Base-by-base conservation (phyloP, 495 filamentous ascomycete species). In the Xylaria nigripes region DNA sequence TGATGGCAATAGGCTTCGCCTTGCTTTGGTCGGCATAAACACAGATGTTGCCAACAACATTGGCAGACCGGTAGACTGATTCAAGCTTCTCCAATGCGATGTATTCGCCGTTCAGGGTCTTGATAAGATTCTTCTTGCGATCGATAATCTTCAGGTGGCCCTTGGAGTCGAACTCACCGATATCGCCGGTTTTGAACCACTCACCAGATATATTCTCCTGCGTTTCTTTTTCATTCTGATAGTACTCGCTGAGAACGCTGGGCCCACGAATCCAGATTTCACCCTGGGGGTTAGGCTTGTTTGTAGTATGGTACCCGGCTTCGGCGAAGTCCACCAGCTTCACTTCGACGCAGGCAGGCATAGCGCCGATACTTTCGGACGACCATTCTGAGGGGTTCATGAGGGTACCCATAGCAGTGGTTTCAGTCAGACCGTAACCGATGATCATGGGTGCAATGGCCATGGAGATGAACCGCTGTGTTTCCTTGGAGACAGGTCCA, bases 81-180 rank as follows among this genome's bases (percentile, higher is more conserved):
- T 98, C 93, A 48, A 98, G 87, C 81, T 98, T 98, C 83, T 98
- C 93, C 18, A 98, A 80, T 29, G 93, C 93, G 66, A 98, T 96
- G 71, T 98, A 98, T 75, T 98, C 93, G 63, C 93, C 93, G 66
- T 91, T 89, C 51, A 87, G 76, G 2, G 90, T 98, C 84, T 96
- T 96, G 68, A 95, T 86, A 57, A 96, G 71, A 69, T 96, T 96
- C 85, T 96, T 96, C 87, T 95, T 96, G 63, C 90, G 87, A 71
- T 96, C 90, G 62, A 96, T 95, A 69, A 96, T 86, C 62, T 78
- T 81, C 47, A 96, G 73, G 64, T 95, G 84, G 55, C 90, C 90
- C 63, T 85, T 80, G 55, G 73, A 63, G 66, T 92, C 86, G 71
- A 86, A 96, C 74, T 96, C 87, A 61, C 90, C 90, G 62, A 96